These are phyloP conservation scores for Coemansia sp. DNA, from an alignment of 192 early-diverging fungal genomes.

Conservation along the genomic window DNA sequence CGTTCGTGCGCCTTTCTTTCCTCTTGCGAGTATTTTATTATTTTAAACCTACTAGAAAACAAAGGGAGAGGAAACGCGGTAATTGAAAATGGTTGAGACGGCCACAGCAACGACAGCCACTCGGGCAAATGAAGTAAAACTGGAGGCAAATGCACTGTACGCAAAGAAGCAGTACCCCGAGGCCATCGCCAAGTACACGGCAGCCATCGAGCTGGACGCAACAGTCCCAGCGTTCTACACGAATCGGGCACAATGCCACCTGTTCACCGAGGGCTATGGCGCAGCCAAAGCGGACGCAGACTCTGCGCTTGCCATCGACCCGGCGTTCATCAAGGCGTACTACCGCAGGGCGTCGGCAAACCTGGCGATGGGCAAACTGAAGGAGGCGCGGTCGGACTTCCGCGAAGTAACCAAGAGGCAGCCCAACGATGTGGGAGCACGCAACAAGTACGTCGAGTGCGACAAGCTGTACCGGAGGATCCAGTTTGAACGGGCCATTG, in stretches of 20 bases:
- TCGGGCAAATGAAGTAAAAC: conserved; percentile 32
- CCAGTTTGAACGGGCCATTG: conserved; percentile 93
- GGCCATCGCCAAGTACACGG: conserved; percentile 89
- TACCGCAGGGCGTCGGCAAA: conserved; percentile 90
- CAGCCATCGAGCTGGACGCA: conserved; percentile 83
- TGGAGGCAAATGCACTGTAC: conserved; percentile 48
- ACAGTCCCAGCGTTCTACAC: conserved; percentile 84
- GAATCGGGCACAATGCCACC: conserved; percentile 89
- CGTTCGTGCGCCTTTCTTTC: background rate
- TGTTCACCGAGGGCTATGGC: conserved; percentile 84
- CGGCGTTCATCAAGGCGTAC: conserved; percentile 86
- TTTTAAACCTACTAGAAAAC: background rate
- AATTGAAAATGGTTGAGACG: conserved; percentile 17
- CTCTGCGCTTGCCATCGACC: conserved; percentile 77
- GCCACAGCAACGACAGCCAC: conserved; percentile 15
- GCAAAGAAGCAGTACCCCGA: conserved; percentile 69
- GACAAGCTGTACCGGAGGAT: conserved; percentile 85
- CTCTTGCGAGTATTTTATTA: background rate
- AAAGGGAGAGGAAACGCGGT: background rate
- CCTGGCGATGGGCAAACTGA: conserved; percentile 82
- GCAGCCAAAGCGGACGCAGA: conserved; percentile 80
- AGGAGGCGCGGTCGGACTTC: conserved; percentile 77
- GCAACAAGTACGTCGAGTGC: conserved; percentile 78
- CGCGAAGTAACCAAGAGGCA: conserved; percentile 71
- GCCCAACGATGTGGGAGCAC: conserved; percentile 79